These are phyloP conservation scores for Lasiosphaeris hirsuta DNA, from an alignment of 495 filamentous ascomycete species.

Conservation along the genomic window DNA sequence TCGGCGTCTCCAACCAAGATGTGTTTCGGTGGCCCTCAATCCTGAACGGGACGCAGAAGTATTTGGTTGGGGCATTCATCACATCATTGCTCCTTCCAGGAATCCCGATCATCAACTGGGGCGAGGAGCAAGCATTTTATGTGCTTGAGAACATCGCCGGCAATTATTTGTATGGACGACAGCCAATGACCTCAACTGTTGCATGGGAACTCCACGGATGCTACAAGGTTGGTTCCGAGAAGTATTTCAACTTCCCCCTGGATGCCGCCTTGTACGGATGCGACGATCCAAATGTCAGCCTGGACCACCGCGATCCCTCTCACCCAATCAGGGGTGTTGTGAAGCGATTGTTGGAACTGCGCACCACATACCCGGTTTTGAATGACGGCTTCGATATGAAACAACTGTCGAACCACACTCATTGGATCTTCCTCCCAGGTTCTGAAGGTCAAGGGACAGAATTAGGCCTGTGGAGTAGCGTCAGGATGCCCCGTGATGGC, in stretches of 20 bases:
- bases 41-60: conserved; percentile 57
- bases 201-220: conserved; percentile 71
- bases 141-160: conserved; percentile 61
- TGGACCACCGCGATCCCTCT: conserved; percentile 53
- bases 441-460: conserved; percentile 57
- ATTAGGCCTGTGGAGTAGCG: conserved; percentile 57
- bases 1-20: conserved; percentile 67
- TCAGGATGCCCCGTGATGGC: conserved; percentile 11
- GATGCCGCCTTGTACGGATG: conserved; percentile 59
- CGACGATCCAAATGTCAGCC: conserved; percentile 64
- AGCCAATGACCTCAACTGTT: conserved; percentile 60
- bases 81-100: conserved; percentile 63
- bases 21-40: conserved; percentile 69
- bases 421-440: conserved; percentile 52
- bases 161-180: conserved; percentile 69
- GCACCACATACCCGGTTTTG: conserved; percentile 55
- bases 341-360: conserved; percentile 63
- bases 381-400: conserved; percentile 62
- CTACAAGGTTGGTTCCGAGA: conserved; percentile 60
- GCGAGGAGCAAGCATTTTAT: conserved; percentile 70
- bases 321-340: conserved; percentile 51
- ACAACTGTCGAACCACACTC: conserved; percentile 59
- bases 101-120: conserved; percentile 62
- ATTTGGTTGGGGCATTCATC: conserved; percentile 60
- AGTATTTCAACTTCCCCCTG: conserved; percentile 26